Evolutionary conservation across 2,329 filamentous ascomycete species (phyloP), one percentile per base, ranked within the genome.

Genomic region (Dothistroma pini): DNA sequence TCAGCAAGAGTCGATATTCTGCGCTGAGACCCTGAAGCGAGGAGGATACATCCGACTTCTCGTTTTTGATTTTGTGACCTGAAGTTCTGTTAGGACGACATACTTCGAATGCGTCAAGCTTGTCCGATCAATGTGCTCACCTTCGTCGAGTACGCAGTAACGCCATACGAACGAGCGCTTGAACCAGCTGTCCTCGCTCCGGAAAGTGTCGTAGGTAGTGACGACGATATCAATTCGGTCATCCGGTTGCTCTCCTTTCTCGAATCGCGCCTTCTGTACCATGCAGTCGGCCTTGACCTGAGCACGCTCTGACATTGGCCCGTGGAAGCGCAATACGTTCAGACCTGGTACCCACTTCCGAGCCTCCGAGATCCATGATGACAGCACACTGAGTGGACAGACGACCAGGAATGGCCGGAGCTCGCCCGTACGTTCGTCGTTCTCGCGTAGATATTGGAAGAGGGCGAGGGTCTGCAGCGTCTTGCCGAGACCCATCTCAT

Each of bases 111-210:
- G 11, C 16, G 7, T 38, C 16, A 11, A 12, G 35, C 35, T 4
- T 12, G 35, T 38, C 35, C 35, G 1, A 38, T 5, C 35, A 12
- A 38, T 38, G 11, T 38, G 35, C 35, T 38, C 9, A 38, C 35
- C 81, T 68, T 84, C 81, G 54, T 84, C 81, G 2, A 83, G 73
- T 1, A 83, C 77, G n/a, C 79, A 75, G 66, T 81, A 83, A 58
- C 76, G 74, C 81, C 81, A 84, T 0, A 79, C 74, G 48, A 80
- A 85, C 0, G 80, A 75, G 14, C 76, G 75, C 63, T 79, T 79
- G 67, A 84, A 79, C 79, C 81, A 83, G 10, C 64, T 64, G 35
- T 79, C 74, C 58, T 83, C 81, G 0, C 73, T 68, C 4, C 75
- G 70, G 57, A 81, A 78, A 0, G 75, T 78, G 59, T 83, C 81